A percentile compares a stretch with the other conserved stretches of the same genome.
phyloP scores from a whole-genome alignment of 805 yeast genomes.

The Diddensiella transvaalensis region DNA sequence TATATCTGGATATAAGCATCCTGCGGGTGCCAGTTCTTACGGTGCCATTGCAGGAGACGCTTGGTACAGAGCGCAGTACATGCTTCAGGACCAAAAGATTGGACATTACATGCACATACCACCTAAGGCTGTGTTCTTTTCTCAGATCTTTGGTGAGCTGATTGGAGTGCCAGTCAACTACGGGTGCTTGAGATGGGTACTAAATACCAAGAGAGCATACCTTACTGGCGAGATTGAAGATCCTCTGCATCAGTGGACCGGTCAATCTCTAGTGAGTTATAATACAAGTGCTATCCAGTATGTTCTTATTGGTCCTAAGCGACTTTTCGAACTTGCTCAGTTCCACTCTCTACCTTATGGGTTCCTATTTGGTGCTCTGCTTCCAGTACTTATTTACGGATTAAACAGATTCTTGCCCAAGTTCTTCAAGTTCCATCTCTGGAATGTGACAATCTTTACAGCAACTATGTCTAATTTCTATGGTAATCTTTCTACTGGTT shows the following conservation, averaged over 20 bases:
- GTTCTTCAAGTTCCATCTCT: conserved; percentile 9
- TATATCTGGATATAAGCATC: conserved; percentile 61
- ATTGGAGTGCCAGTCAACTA: conserved; percentile 30
- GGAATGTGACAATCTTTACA: conserved; percentile 16
- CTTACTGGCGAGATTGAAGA: conserved; percentile 41
- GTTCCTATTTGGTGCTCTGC: conserved; percentile 12
- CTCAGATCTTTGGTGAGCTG: conserved; percentile 38
- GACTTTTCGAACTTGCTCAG: conserved; percentile 34
- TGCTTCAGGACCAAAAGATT: conserved; percentile 41
- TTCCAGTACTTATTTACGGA: conserved; percentile 5
- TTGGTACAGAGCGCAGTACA: conserved; percentile 17
- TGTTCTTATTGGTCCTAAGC: conserved; percentile 47
- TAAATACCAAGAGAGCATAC: conserved; percentile 35
- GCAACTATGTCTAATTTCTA: conserved; percentile 16
- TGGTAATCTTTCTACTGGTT: conserved; percentile 15
- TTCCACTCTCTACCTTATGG: conserved; percentile 11
- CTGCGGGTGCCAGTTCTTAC: conserved; percentile 48
- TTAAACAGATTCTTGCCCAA: conserved; percentile 9
- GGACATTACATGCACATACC: conserved; percentile 41
- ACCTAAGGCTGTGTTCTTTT: conserved; percentile 42
- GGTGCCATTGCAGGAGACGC: conserved; percentile 35
- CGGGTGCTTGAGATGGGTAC: conserved; percentile 35
- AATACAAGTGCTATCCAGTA: conserved; percentile 38
- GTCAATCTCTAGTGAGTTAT: conserved; percentile 35
- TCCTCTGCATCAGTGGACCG: conserved; percentile 36